Conservation (phyloP, 768 basidiomycete genomes). For the Hygrocybe coccinea region DNA sequence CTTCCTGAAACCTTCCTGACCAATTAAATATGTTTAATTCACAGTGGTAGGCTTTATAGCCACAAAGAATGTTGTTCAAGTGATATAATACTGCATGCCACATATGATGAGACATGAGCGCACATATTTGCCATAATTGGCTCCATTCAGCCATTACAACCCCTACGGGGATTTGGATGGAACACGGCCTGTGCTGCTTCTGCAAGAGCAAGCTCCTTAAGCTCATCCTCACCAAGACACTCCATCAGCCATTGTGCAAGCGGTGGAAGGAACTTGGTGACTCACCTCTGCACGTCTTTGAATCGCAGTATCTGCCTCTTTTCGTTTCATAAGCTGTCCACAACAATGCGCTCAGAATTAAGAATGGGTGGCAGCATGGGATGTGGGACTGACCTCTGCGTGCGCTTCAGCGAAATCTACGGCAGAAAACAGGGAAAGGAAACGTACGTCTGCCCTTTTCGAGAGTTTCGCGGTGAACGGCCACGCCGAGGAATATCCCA, state of each 20-base stretch:
- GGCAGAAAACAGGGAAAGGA: conserved; percentile 5
- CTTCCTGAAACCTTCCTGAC: no score
- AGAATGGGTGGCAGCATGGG: neutral
- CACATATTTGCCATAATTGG: no score
- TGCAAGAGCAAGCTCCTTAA: neutral
- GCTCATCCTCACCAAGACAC: neutral
- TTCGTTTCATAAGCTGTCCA: neutral
- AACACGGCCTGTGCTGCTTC: neutral
- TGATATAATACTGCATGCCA: no score
- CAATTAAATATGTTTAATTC: no score
- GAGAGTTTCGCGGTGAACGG: conserved; percentile 52
- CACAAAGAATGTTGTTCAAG: no score
- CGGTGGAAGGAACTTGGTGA: neutral
- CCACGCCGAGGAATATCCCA: conserved; percentile 48
- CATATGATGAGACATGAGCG: no score
- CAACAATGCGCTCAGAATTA: neutral
- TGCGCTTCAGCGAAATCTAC: neutral
- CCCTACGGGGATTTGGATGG: neutral
- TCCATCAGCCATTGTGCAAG: neutral
- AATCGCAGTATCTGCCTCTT: neutral
- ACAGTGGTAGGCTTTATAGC: no score
- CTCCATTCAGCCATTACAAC: neutral
- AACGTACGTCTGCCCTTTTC: conserved; percentile 51
- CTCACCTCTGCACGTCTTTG: neutral
- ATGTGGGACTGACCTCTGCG: neutral